Evolutionary conservation across 2,329 filamentous ascomycete species (phyloP).

Genomic region (Talaromyces amestolkiae): DNA sequence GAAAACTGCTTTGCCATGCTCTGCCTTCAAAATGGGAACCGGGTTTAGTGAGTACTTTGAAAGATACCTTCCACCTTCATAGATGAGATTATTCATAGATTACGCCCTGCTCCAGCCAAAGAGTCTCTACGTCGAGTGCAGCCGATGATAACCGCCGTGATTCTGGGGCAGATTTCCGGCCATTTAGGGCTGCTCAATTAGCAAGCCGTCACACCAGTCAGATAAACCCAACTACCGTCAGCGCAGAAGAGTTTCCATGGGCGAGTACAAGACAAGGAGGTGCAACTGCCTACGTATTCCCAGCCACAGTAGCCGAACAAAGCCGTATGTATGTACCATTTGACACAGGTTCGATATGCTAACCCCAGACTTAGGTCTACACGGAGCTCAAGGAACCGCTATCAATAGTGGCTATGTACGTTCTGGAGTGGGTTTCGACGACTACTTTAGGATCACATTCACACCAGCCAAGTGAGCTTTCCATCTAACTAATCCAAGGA

Average conservation of each 20-base stretch:
- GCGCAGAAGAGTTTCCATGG: conserved; percentile 9
- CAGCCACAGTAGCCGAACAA: neutral
- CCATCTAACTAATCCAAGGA: neutral
- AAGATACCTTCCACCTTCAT: neutral
- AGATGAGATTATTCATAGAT: neutral
- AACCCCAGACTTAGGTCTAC: neutral
- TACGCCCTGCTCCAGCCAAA: neutral
- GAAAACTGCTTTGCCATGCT: conserved; percentile 11
- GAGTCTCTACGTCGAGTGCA: neutral
- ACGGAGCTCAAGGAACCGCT: neutral
- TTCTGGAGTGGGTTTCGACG: neutral
- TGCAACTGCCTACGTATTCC: neutral
- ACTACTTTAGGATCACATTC: conserved; percentile 1
- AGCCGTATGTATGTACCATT: neutral
- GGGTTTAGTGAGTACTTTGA: neutral
- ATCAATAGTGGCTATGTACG: neutral
- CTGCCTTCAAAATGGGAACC: neutral
- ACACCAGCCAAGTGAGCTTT: neutral
- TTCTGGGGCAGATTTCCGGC: neutral
- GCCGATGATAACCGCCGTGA: neutral
- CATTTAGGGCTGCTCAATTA: neutral
- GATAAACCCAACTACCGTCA: neutral
- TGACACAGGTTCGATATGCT: neutral
- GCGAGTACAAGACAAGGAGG: neutral
- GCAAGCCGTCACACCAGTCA: neutral